Percentiles rank a stretch among this genome's conserved stretches.
phyloP scores from a whole-genome alignment of 768 basidiomycete genomes.

The Fomitopsis pulvina region DNA sequence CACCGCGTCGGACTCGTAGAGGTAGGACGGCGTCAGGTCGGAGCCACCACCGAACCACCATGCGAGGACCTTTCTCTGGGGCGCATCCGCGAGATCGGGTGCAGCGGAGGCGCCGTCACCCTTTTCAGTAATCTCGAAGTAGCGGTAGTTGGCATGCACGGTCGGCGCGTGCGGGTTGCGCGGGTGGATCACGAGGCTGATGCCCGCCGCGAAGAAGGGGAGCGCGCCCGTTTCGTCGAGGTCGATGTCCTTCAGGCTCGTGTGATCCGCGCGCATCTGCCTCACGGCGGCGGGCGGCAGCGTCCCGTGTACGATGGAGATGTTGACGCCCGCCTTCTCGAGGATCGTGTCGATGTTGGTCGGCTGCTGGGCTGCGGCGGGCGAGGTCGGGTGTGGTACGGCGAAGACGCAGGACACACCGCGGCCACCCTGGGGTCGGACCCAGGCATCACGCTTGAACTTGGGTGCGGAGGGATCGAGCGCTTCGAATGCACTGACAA shows the following conservation, averaged over 20 bases:
- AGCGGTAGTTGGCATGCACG: constrained; percentile 93
- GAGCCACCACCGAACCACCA: constrained; percentile 99
- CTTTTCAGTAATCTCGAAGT: constrained; percentile 83
- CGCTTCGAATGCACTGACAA: constrained; percentile 69
- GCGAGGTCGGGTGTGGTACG: constrained; percentile 25
- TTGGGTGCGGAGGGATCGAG: constrained; percentile 65
- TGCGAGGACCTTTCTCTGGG: constrained; percentile 53
- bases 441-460: constrained; percentile 81
- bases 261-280: constrained; percentile 94
- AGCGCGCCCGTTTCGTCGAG: constrained; percentile 51
- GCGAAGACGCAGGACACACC: constrained; percentile 84
- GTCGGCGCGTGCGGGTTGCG: constrained; percentile 92
- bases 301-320: constrained; percentile 82
- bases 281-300: constrained; percentile 86
- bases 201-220: constrained; percentile 90
- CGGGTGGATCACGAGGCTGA: constrained; percentile 92
- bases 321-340: constrained; percentile 96
- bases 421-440: constrained; percentile 64
- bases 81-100: constrained; percentile 25
- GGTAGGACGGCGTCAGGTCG: constrained; percentile 91
- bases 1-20: constrained; percentile 77
- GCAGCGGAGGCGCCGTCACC: constrained; percentile 22
- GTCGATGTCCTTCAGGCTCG: constrained; percentile 55
- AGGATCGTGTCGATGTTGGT: constrained; percentile 43
- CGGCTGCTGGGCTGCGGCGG: constrained; percentile 31